These are phyloP conservation scores for Phytomonas serpens DNA, from an alignment of 208 protist genomes.

Conservation along the genomic window DNA sequence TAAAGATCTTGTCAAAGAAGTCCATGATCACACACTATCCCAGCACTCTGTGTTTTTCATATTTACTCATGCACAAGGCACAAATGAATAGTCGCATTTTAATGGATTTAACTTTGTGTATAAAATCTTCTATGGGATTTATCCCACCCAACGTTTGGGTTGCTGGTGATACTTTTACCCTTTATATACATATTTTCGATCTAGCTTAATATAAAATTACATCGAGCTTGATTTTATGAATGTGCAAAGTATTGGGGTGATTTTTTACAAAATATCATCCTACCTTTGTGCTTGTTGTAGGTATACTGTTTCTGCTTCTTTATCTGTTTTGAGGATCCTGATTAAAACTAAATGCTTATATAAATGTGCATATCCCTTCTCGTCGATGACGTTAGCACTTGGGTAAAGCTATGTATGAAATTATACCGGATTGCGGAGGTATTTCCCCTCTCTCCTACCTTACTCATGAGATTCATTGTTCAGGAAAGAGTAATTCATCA, in stretches of 20 bases:
- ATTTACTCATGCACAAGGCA: neutral
- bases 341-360: neutral
- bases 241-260: neutral
- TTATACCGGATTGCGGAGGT: neutral
- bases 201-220: neutral
- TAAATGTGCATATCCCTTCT: neutral
- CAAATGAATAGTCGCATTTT: neutral
- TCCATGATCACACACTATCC: neutral
- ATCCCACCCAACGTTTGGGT: neutral
- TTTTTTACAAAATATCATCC: neutral
- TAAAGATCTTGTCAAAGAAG: neutral
- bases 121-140: neutral
- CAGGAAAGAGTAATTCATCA: neutral
- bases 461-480: neutral
- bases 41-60: neutral
- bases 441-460: neutral
- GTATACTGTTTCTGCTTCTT: conserved; percentile 2
- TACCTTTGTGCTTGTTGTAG: conserved; percentile 10
- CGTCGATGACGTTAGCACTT: neutral
- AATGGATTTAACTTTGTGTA: neutral
- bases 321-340: neutral
- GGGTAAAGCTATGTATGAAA: neutral
- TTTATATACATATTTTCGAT: neutral
- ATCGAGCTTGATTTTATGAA: neutral
- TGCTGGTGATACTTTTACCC: neutral